phyloP scores from a whole-genome alignment of 768 basidiomycete species.

The Boletus sp. region DNA sequence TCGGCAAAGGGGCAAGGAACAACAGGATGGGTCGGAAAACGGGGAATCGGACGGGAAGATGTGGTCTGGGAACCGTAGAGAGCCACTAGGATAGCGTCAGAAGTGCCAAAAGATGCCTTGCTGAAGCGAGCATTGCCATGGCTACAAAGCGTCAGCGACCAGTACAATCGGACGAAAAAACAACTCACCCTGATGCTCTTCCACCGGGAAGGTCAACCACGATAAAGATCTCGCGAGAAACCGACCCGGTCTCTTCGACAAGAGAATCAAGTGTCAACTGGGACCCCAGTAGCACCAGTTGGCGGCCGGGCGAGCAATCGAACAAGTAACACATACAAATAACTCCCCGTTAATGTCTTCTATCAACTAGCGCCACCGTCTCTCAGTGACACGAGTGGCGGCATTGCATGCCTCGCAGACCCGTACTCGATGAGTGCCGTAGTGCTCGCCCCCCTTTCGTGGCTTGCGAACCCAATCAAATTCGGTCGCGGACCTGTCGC shows the following conservation, averaged over 20 bases:
- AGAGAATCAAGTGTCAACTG: slow-evolving; percentile 1
- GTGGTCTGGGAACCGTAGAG: background rate
- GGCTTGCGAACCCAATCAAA: slow-evolving; percentile 49
- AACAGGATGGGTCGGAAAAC: background rate
- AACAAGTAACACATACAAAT: slow-evolving; percentile 4
- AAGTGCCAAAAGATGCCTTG: background rate
- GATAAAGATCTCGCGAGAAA: background rate
- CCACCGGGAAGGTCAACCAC: background rate
- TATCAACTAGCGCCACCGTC: slow-evolving; percentile 23
- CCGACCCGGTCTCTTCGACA: background rate
- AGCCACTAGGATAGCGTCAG: background rate
- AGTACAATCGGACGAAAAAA: background rate
- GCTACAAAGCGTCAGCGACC: background rate
- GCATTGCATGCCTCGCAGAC: slow-evolving; percentile 35
- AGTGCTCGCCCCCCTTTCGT: slow-evolving; percentile 19
- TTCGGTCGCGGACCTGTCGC: slow-evolving; percentile 21
- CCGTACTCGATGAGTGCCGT: slow-evolving; percentile 26
- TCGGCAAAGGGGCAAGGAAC: background rate
- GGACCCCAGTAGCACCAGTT: background rate
- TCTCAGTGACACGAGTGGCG: slow-evolving; percentile 24
- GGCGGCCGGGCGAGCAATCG: background rate
- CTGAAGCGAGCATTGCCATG: background rate
- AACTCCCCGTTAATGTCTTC: background rate
- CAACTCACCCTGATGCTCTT: slow-evolving; percentile 5
- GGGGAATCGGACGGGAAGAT: background rate